Evolutionary conservation across 23 red algal genomes (phyloP).

Genomic region (Gracilariopsis chorda): DNA sequence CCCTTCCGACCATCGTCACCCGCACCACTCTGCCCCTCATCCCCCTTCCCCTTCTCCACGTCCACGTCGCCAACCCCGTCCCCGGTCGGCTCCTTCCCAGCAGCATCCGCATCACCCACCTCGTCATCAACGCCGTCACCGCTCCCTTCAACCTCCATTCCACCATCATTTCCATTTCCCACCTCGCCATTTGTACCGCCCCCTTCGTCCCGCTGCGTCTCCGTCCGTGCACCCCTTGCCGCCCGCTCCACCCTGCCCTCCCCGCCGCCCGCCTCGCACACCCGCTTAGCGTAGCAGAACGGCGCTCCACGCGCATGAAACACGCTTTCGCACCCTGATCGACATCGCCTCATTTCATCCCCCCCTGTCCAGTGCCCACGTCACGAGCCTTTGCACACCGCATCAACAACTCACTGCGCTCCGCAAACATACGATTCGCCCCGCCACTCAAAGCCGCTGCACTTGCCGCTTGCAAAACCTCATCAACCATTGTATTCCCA

Average conservation of each 20-base stretch:
- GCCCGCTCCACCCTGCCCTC: no score
- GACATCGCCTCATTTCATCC: not conserved
- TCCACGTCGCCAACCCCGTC: not conserved
- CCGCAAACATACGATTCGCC: not conserved
- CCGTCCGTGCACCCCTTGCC: no score
- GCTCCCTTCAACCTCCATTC: not conserved
- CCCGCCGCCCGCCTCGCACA: no score
- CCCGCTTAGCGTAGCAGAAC: no score
- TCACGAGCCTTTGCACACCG: not conserved
- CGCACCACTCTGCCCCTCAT: not conserved
- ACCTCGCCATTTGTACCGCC: no score
- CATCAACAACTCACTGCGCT: not conserved
- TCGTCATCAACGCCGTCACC: no score
- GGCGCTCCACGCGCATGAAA: not conserved
- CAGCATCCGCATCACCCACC: not conserved
- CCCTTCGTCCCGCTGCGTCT: no score
- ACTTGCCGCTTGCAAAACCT: not conserved
- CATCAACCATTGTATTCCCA: not conserved
- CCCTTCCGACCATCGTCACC: not conserved
- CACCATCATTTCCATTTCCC: no score
- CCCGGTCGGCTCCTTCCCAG: not conserved
- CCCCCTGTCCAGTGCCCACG: not conserved
- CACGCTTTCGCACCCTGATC: not conserved
- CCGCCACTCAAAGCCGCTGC: not conserved
- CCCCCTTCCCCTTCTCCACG: not conserved